These are phyloP conservation scores for Chamaenerion angustifolium DNA, from an alignment of 345 rosid species.

Conservation along the genomic window DNA sequence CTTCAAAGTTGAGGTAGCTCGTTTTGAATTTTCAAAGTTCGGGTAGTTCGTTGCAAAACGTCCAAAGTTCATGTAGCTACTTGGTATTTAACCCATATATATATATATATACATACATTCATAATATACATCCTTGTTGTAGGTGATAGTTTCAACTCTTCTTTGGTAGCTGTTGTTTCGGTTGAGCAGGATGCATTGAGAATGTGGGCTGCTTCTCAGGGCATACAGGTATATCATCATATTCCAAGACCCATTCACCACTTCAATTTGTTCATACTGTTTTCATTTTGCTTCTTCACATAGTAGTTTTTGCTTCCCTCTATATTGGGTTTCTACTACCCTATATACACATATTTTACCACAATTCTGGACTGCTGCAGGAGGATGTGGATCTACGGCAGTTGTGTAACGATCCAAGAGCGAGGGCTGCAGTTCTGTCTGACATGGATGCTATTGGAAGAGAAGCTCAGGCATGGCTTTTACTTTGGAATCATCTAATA, in stretches of 20 bases:
- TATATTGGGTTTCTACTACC: neutral
- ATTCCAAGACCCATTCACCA: neutral
- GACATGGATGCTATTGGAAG: constrained; percentile 77
- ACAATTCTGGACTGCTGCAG: neutral
- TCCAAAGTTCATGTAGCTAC: no score
- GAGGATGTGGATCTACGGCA: constrained; percentile 52
- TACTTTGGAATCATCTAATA: neutral
- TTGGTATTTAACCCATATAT: no score
- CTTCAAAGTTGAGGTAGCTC: no score
- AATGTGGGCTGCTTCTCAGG: constrained; percentile 80
- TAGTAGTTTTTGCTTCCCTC: no score
- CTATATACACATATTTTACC: neutral
- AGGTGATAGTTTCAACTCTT: constrained; percentile 95
- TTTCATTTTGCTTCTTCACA: no score
- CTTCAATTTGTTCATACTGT: neutral
- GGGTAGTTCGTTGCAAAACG: no score
- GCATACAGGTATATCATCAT: constrained; percentile 48
- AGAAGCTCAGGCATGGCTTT: constrained; percentile 63
- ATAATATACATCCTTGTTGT: constrained; percentile 7
- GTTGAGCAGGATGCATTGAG: constrained; percentile 68
- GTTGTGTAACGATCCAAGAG: constrained; percentile 60
- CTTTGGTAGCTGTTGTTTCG: constrained; percentile 72
- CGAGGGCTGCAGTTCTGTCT: constrained; percentile 57
- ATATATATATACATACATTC: constrained; percentile 8
- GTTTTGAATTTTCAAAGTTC: no score